Evolutionary conservation across 352 stramenopile species (phyloP).

Genomic region (Plasmopara viticola): DNA sequence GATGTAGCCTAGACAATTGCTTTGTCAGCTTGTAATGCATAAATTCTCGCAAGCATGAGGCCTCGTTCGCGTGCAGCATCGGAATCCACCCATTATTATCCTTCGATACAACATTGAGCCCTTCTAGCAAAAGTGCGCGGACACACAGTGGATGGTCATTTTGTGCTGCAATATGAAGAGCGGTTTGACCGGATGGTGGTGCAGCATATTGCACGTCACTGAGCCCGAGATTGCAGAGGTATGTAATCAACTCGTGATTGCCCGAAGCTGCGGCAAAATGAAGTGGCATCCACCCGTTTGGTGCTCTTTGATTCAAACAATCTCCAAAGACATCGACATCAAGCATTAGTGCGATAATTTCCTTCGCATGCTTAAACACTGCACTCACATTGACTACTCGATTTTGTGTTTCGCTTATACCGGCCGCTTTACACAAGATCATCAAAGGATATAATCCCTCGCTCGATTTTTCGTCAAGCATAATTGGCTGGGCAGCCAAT

Average conservation of each 20-base stretch:
- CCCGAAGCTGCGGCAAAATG: slow-evolving; percentile 45
- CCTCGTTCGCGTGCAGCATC: slow-evolving; percentile 29
- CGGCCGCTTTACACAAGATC: slow-evolving; percentile 39
- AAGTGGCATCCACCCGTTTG: slow-evolving; percentile 40
- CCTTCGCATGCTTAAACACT: slow-evolving; percentile 20
- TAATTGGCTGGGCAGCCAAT: slow-evolving; percentile 31
- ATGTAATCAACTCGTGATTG: slow-evolving; percentile 43
- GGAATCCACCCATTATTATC: slow-evolving; percentile 47
- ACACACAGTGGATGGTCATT: slow-evolving; percentile 27
- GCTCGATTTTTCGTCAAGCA: slow-evolving; percentile 33
- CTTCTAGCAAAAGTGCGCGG: slow-evolving; percentile 31
- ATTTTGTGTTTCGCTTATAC: slow-evolving; percentile 2
- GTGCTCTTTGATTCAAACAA: slow-evolving; percentile 35
- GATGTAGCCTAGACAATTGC: slow-evolving; percentile 46
- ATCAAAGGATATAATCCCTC: slow-evolving; percentile 37
- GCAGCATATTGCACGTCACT: slow-evolving; percentile 37
- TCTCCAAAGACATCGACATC: slow-evolving; percentile 54
- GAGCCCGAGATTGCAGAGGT: slow-evolving; percentile 26
- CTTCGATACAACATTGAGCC: slow-evolving; percentile 36
- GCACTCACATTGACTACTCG: slow-evolving; percentile 3
- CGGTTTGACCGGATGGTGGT: slow-evolving; percentile 39
- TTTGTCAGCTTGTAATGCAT: slow-evolving; percentile 52
- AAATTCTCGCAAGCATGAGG: slow-evolving; percentile 35
- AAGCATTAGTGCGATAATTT: slow-evolving; percentile 42
- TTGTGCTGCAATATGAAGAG: slow-evolving; percentile 51